Conservation (phyloP, 164 flowering plant species). For the Annona cherimola region DNA sequence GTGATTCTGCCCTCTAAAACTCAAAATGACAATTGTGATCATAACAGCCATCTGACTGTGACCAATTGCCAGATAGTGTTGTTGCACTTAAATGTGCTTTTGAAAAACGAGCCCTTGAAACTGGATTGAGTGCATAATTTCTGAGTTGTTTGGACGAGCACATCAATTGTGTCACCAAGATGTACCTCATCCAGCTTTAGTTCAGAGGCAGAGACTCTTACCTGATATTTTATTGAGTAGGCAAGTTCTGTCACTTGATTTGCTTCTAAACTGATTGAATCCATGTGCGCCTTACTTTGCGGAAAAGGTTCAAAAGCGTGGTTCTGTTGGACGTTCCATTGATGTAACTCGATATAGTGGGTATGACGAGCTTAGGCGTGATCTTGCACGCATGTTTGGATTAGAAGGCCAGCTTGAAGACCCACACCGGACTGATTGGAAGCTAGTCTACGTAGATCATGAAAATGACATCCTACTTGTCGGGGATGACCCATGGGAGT, state of each 20-base stretch:
- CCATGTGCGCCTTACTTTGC: not conserved
- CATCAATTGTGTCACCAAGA: too few relatives aligned
- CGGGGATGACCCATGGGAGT: slow-evolving; percentile 98
- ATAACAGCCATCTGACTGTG: too few relatives aligned
- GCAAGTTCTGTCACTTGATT: not conserved
- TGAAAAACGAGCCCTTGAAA: too few relatives aligned
- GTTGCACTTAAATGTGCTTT: too few relatives aligned
- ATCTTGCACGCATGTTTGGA: slow-evolving; percentile 86
- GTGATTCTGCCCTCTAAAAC: too few relatives aligned
- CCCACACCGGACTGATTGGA: slow-evolving; percentile 78
- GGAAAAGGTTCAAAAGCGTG: slow-evolving; percentile 86
- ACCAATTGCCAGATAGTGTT: too few relatives aligned
- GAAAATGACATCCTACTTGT: slow-evolving; percentile 88
- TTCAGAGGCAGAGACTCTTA: too few relatives aligned
- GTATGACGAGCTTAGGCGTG: slow-evolving; percentile 80
- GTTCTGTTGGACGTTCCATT: slow-evolving; percentile 88
- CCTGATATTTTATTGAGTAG: not conserved
- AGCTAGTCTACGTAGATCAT: slow-evolving; percentile 83
- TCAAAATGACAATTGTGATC: too few relatives aligned
- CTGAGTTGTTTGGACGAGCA: too few relatives aligned
- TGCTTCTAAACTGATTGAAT: not conserved
- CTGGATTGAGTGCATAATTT: too few relatives aligned
- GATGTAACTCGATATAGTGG: slow-evolving; percentile 79
- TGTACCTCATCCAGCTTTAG: too few relatives aligned
- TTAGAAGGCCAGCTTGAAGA: slow-evolving; percentile 95